phyloP scores from a whole-genome alignment of 371 early-diverging fungal genomes.

The Rhizopus arrhizus region DNA sequence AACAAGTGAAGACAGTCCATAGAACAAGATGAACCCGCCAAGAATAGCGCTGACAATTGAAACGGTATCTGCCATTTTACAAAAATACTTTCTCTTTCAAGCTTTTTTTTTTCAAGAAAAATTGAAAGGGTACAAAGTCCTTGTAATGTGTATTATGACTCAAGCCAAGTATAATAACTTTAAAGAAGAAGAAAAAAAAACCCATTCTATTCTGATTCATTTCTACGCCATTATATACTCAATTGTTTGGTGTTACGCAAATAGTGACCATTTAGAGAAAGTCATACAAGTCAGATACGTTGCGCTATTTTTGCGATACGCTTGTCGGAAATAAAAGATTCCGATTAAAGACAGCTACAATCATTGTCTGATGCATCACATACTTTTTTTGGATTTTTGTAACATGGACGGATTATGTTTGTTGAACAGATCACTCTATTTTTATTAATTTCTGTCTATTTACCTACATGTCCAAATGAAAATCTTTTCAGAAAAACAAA shows the following conservation, averaged over 20 bases:
- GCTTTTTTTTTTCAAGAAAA: neutral
- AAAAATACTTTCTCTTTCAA: neutral
- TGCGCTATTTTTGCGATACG: conserved; percentile 25
- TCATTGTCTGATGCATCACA: neutral
- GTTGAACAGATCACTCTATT: too few species aligned
- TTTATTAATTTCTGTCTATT: too few species aligned
- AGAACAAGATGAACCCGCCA: conserved; percentile 84
- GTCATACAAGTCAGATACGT: too few species aligned
- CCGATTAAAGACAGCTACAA: too few species aligned
- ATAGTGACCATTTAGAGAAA: neutral
- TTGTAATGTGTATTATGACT: neutral
- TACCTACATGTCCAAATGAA: too few species aligned
- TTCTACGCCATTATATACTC: neutral
- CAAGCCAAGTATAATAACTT: neutral
- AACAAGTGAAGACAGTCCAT: conserved; percentile 82
- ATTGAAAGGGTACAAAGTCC: neutral
- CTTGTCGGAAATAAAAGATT: too few species aligned
- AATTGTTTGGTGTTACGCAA: too few species aligned
- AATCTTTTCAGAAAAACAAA: too few species aligned
- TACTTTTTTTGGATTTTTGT: too few species aligned
- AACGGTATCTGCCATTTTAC: conserved; percentile 18
- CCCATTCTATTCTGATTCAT: neutral
- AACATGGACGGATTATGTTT: too few species aligned
- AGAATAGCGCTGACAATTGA: conserved; percentile 49
- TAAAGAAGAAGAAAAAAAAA: conserved; percentile 5